Base-by-base conservation (phyloP, 176 grass and related monocot species). In the Lolium perenne region DNA sequence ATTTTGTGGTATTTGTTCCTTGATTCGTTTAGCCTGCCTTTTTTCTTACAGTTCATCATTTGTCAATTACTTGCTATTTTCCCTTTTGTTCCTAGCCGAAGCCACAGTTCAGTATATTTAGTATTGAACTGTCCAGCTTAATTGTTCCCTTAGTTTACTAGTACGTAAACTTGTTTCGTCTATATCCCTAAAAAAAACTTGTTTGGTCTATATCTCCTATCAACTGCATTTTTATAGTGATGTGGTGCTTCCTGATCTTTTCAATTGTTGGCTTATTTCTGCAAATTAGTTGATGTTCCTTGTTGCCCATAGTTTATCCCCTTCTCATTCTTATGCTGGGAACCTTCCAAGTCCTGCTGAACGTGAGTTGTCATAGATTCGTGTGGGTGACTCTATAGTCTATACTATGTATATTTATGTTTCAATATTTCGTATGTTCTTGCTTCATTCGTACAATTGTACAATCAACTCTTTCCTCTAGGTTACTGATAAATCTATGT, bases 1-100 rank as follows among this genome's bases (percentile, higher is more conserved):
- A 10, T 29, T 74, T 88, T 29, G 15, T 43, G 21, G 61, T 55
- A 66, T 72, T 75, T 85, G 47, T 38, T 35, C 29, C 38, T 38
- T 12, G 48, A n/a, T 38, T 57, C 4, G 29, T 53, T 81, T 80
- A 48, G 23, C 50, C 49, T 66, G 2, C 18, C 13, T 78, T 2
- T 8, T 2, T 15, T 40, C 8, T 50, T 78, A 61, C 65, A 32
- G 80, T 79, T 21, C 12, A 29, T 21, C 50, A 48, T 35, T 14
- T 43, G 63, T 29, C 8, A 48, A 35, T 63, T 84, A 55, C 21
- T 21, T 80, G 32, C 57, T 50, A 10, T 38, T 51, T 17, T 18
- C 18, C 62, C 38, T 73, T 5, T 17, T 21, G 20, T 57, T 22
- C 26, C 14, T 65, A 53, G 20, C 53, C 15, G 1, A 26, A 23